These are phyloP conservation scores for Nasturtium officinale DNA, from an alignment of 345 rosid genomes.

Conservation along the genomic window DNA sequence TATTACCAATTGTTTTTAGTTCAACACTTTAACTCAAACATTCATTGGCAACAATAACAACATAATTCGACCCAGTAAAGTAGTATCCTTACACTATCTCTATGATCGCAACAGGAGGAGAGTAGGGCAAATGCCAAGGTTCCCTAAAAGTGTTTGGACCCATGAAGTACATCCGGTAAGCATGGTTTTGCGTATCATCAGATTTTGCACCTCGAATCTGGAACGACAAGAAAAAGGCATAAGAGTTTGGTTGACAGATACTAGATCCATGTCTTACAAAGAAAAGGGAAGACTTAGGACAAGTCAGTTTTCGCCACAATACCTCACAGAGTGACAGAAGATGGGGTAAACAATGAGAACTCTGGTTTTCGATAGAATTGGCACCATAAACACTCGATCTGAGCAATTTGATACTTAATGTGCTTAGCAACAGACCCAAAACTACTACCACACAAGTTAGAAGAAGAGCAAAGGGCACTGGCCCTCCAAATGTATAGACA, in stretches of 20 bases:
- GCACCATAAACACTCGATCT: slow-evolving; percentile 60
- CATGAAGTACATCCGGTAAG: slow-evolving; percentile 91
- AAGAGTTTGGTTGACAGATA: slow-evolving; percentile 19
- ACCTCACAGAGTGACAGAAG: slow-evolving; percentile 95
- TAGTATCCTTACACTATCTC: slow-evolving; percentile 82
- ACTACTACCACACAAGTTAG: slow-evolving; percentile 68
- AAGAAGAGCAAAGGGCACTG: slow-evolving; percentile 76
- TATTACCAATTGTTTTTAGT: slow-evolving; percentile 4
- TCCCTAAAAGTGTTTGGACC: slow-evolving; percentile 98
- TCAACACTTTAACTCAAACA: slow-evolving; percentile 31
- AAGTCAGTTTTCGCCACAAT: slow-evolving; percentile 17
- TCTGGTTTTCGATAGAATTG: slow-evolving; percentile 64
- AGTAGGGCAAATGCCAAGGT: slow-evolving; percentile 98
- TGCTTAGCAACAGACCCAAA: slow-evolving; percentile 69
- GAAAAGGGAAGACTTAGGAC: slow-evolving; percentile 6
- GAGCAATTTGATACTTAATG: slow-evolving; percentile 70
- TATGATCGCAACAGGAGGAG: slow-evolving; percentile 86
- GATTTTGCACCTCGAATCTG: slow-evolving; percentile 91
- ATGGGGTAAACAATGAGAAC: slow-evolving; percentile 74
- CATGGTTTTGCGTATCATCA: slow-evolving; percentile 95
- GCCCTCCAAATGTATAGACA: slow-evolving; percentile 91
- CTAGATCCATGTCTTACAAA: slow-evolving; percentile 8
- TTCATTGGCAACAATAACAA: slow-evolving; percentile 30
- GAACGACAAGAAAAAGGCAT: slow-evolving; percentile 36
- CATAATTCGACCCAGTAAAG: slow-evolving; percentile 20